Evolutionary conservation across 75 land plant species (phyloP), one percentile per base, ranked within the genome.

Genomic region (Larix kaempferi): DNA sequence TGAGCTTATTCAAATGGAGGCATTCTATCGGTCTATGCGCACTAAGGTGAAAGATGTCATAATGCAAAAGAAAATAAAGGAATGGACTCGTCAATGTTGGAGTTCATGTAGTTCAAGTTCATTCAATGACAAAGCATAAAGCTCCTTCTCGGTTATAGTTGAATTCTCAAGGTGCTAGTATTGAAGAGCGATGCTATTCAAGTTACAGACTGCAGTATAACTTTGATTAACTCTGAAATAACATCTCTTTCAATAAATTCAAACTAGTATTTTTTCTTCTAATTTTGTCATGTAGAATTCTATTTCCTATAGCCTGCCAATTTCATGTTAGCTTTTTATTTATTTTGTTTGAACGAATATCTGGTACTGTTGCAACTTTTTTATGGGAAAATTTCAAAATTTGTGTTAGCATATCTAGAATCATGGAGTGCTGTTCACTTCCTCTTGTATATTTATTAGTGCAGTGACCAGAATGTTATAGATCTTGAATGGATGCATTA

Each of bases 61-160:
- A 52, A 81, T 91, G 84, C 83, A 89, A 83, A 87, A 76, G 76
- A 89, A 84, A 74, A 82, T 93, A 27, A 82, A 91, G 39, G 91
- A 86, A 52, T 73, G 86, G 74, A 83, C 90, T 4, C 83, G 80
- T 72, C 87, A 89, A 57, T 75, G 78, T 74, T 75, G 86, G 44
- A 73, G 56, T 54, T 78, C 87, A 56, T 44, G 82, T 16, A 66
- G 41, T 37, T 66, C 19, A 65, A 35, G 16, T 17, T 27, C 35
- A 66, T 39, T 37, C 71, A 35, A 35, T 66, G 35, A 66, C 41
- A 35, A 66, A 66, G 64, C 78, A 35, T 62, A 56, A 10, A 26
- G 60, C 11, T 76, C 82, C 37, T 69, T 23, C 52, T 49, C 1
- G 29, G 17, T 35, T 66, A 33, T 5, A 17, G 29, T 35, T 6